phyloP scores from a whole-genome alignment of 148 eudicot species.

The Rheum nobile region DNA sequence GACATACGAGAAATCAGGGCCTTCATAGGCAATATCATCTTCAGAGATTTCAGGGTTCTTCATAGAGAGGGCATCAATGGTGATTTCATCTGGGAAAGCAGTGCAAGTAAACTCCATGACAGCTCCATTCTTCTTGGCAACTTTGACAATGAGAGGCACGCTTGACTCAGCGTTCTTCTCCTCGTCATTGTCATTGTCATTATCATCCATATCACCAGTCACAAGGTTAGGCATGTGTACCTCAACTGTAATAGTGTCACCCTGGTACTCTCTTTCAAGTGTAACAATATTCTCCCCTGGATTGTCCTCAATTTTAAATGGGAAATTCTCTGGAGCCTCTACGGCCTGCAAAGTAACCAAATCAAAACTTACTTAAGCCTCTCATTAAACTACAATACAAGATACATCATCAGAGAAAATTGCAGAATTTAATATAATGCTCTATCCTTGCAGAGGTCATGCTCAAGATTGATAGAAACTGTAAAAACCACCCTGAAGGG shows the following conservation, averaged over 20 bases:
- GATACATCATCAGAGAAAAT: not conserved
- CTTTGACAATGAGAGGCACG: slow-evolving; percentile 43
- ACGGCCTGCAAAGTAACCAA: slow-evolving; percentile 19
- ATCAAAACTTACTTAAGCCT: not conserved
- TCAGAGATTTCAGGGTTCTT: slow-evolving; percentile 37
- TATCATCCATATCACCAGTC: slow-evolving; percentile 31
- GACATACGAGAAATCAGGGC: slow-evolving; percentile 62
- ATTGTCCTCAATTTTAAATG: slow-evolving; percentile 42
- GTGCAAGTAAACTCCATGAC: slow-evolving; percentile 41
- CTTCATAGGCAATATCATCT: slow-evolving; percentile 49
- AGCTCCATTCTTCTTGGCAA: slow-evolving; percentile 35
- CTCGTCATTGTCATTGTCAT: slow-evolving; percentile 23
- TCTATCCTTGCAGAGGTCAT: not conserved
- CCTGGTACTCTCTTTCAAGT: slow-evolving; percentile 43
- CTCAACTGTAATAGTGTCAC: slow-evolving; percentile 51
- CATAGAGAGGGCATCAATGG: slow-evolving; percentile 38
- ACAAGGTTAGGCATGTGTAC: slow-evolving; percentile 47
- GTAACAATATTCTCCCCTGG: slow-evolving; percentile 43
- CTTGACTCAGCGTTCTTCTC: slow-evolving; percentile 17
- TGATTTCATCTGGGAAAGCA: slow-evolving; percentile 50
- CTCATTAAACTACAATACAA: not conserved
- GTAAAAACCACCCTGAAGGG: not conserved
- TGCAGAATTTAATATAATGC: not conserved
- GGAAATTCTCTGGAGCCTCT: slow-evolving; percentile 37
- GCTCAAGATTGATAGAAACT: not conserved